These are phyloP conservation scores for Leishmania guyanensis DNA, from an alignment of 208 protist species.

Conservation along the genomic window DNA sequence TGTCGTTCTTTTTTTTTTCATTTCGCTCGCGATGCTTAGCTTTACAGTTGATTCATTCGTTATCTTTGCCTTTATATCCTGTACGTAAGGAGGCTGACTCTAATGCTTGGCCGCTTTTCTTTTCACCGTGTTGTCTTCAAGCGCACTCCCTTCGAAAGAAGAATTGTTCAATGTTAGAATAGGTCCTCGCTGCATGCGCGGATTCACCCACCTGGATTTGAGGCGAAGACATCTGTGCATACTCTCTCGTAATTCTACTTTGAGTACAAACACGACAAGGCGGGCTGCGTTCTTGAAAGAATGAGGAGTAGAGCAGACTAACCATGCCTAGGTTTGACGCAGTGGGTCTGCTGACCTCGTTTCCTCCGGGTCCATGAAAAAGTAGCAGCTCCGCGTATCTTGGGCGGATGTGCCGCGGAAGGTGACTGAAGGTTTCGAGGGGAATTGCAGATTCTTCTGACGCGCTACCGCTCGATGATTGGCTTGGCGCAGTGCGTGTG, in stretches of 20 bases:
- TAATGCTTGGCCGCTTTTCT: not conserved
- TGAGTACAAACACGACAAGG: not conserved
- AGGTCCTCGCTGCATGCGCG: not conserved
- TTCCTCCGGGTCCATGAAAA: not conserved
- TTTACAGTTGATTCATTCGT: not conserved
- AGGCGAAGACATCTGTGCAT: not conserved
- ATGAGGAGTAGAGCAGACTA: not conserved
- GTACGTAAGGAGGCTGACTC: not conserved
- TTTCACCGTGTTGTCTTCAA: constrained; percentile 1
- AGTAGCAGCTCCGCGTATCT: not conserved
- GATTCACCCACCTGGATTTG: not conserved
- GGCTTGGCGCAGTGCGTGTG: not conserved
- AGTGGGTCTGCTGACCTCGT: not conserved
- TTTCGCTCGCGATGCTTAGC: not conserved
- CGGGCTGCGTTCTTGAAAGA: not conserved
- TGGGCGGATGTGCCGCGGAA: not conserved
- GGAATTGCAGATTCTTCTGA: not conserved
- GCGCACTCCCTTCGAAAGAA: not conserved
- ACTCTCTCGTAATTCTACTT: not conserved
- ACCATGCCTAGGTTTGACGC: not conserved
- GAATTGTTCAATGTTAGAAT: not conserved
- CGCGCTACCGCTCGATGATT: not conserved
- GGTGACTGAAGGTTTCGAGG: not conserved
- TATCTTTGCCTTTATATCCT: not conserved
- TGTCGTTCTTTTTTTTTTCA: not conserved